Evolutionary conservation across 805 yeast species (phyloP).

Genomic region (Debaryomyces hansenii): DNA sequence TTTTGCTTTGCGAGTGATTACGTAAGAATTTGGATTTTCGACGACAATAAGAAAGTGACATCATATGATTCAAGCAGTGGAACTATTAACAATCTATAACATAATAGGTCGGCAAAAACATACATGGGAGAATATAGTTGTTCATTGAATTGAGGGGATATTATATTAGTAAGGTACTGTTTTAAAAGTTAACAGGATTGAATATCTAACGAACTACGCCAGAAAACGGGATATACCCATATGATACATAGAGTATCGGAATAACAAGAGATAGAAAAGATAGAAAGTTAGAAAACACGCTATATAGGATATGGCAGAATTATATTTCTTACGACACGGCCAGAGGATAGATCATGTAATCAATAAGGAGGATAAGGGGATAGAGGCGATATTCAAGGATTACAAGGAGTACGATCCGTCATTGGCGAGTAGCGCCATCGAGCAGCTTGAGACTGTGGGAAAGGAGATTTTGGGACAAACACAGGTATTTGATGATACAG

Average conservation of each 20-base stretch:
- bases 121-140: background rate
- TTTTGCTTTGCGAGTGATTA: background rate
- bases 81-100: background rate
- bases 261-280: background rate
- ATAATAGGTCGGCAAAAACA: no score
- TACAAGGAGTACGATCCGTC: slow-evolving; percentile 40
- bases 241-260: no score
- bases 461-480: slow-evolving; percentile 25
- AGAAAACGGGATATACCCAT: no score
- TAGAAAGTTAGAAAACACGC: background rate
- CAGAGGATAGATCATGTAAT: slow-evolving; percentile 39
- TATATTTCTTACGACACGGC: slow-evolving; percentile 46
- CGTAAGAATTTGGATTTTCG: background rate
- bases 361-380: slow-evolving; percentile 18
- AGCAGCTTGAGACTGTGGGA: slow-evolving; percentile 28
- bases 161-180: no score
- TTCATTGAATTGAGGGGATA: background rate
- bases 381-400: slow-evolving; percentile 25
- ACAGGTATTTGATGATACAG: slow-evolving; percentile 15
- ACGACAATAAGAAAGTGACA: background rate
- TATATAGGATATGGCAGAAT: slow-evolving; percentile 30
- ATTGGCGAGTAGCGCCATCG: slow-evolving; percentile 26
- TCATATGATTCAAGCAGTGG: background rate
- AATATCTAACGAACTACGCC: no score
- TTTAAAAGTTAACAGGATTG: no score